Percentiles rank a stretch among this genome's conserved stretches.
Evolutionary conservation across 2,329 filamentous ascomycete species (phyloP).

Genomic region (Trichophyton verrucosum): DNA sequence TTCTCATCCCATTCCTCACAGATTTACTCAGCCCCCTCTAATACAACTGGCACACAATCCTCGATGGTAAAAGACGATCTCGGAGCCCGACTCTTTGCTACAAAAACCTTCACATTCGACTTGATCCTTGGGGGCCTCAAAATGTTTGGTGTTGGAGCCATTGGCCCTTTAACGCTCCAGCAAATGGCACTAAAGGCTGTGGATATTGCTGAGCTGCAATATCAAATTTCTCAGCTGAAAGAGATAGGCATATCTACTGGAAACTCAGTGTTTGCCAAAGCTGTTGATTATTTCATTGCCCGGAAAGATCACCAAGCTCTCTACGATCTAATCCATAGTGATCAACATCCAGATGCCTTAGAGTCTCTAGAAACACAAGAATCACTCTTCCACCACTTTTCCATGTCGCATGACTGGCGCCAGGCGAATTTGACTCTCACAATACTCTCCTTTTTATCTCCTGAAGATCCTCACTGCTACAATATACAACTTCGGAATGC

Average conservation of each 20-base stretch:
- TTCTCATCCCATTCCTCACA: not conserved
- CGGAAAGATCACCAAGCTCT: conserved; percentile 44
- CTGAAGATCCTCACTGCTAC: conserved; percentile 21
- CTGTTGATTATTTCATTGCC: conserved; percentile 52
- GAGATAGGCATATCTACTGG: conserved; percentile 51
- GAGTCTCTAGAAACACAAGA: conserved; percentile 46
- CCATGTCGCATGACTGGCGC: conserved; percentile 38
- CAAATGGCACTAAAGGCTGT: conserved; percentile 59
- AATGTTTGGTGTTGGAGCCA: conserved; percentile 56
- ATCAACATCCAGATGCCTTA: conserved; percentile 53
- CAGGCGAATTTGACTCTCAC: conserved; percentile 46
- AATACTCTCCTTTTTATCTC: conserved; percentile 34
- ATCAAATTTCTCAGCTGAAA: conserved; percentile 49
- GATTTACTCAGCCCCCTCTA: not conserved
- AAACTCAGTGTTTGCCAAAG: conserved; percentile 50
- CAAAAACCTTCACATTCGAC: conserved; percentile 58
- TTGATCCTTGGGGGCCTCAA: conserved; percentile 57
- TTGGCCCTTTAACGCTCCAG: conserved; percentile 66
- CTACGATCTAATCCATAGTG: conserved; percentile 42
- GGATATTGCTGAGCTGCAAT: conserved; percentile 43
- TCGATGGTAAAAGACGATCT: conserved; percentile 51
- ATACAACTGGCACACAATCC: not conserved
- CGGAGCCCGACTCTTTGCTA: conserved; percentile 71
- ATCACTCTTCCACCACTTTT: conserved; percentile 41
- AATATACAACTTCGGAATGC: conserved; percentile 32